These are phyloP conservation scores for Trichophaea hybrida DNA, from an alignment of 2,329 filamentous ascomycete genomes.

Conservation along the genomic window DNA sequence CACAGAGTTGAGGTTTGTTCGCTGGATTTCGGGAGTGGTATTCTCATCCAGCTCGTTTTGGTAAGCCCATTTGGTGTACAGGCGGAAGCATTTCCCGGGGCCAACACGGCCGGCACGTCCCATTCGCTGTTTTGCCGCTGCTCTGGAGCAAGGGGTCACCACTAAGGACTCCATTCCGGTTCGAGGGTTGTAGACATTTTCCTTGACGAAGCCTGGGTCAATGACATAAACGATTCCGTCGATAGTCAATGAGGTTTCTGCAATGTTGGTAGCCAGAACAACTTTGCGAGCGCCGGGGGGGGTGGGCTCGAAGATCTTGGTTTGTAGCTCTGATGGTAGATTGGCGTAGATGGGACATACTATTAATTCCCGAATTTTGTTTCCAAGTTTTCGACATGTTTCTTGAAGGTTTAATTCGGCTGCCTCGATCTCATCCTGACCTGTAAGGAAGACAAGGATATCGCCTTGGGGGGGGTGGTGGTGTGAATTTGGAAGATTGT, in stretches of 20 bases:
- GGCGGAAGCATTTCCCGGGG: constrained; percentile 79
- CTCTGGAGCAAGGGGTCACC: constrained; percentile 78
- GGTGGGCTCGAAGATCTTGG: constrained; percentile 88
- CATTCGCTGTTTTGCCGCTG: constrained; percentile 82
- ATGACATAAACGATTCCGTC: constrained; percentile 95
- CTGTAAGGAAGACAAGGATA: constrained; percentile 86
- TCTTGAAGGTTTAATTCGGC: constrained; percentile 73
- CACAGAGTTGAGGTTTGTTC: constrained; percentile 71
- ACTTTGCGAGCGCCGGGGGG: constrained; percentile 77
- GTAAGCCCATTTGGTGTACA: constrained; percentile 88
- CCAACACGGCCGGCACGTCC: constrained; percentile 86
- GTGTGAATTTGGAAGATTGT: constrained; percentile 94
- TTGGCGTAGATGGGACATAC: constrained; percentile 92
- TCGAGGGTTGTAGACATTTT: constrained; percentile 81
- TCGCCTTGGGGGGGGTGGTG: constrained; percentile 57
- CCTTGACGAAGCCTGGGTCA: constrained; percentile 87
- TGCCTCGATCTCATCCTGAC: constrained; percentile 89
- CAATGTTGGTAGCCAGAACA: constrained; percentile 90
- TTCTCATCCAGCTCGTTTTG: constrained; percentile 90
- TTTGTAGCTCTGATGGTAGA: constrained; percentile 75
- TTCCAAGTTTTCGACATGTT: constrained; percentile 73
- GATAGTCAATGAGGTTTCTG: constrained; percentile 88
- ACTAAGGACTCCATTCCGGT: constrained; percentile 88
- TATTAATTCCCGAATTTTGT: constrained; percentile 69
- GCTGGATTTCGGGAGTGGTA: constrained; percentile 83